These are phyloP conservation scores for Trametes maxima DNA, from an alignment of 768 basidiomycete genomes.

Conservation along the genomic window DNA sequence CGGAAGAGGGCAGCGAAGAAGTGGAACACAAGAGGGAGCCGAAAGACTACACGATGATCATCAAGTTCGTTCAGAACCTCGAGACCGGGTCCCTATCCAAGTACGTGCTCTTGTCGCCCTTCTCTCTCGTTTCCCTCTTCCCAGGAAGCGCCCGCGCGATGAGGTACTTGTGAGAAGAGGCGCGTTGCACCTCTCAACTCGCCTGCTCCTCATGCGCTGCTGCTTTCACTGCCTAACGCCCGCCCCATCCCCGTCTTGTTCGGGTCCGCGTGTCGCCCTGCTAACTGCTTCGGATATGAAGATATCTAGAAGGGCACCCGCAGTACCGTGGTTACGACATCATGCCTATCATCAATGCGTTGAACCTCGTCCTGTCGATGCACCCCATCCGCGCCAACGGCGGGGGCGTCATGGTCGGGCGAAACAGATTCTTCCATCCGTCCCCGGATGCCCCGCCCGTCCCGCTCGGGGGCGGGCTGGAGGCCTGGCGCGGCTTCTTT, in stretches of 20 bases:
- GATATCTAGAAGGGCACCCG: conserved; percentile 48
- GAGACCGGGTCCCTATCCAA: conserved; percentile 44
- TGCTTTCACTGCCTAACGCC: not conserved
- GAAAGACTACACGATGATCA: conserved; percentile 44
- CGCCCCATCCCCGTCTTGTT: not conserved
- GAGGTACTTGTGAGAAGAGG: conserved; percentile 20
- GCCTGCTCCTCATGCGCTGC: conserved; percentile 11
- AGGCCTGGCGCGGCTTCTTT: conserved; percentile 58
- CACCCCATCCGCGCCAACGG: conserved; percentile 42
- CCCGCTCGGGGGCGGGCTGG: conserved; percentile 53
- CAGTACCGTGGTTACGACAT: conserved; percentile 47
- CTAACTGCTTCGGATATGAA: conserved; percentile 26
- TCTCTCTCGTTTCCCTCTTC: not conserved
- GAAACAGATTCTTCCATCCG: conserved; percentile 56
- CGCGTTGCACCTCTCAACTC: conserved; percentile 11
- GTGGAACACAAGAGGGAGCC: conserved; percentile 30
- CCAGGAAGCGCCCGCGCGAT: conserved; percentile 12
- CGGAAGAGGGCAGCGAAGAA: conserved; percentile 48
- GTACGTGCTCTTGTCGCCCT: conserved; percentile 32
- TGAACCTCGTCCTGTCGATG: conserved; percentile 52
- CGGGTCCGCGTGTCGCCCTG: conserved; percentile 7
- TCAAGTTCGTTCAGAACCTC: conserved; percentile 46
- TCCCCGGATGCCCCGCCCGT: conserved; percentile 30
- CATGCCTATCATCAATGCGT: conserved; percentile 49
- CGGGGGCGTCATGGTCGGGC: conserved; percentile 53